phyloP scores from a whole-genome alignment of 2,329 filamentous ascomycete genomes.

The Pseudophaeomoniella oleicola region DNA sequence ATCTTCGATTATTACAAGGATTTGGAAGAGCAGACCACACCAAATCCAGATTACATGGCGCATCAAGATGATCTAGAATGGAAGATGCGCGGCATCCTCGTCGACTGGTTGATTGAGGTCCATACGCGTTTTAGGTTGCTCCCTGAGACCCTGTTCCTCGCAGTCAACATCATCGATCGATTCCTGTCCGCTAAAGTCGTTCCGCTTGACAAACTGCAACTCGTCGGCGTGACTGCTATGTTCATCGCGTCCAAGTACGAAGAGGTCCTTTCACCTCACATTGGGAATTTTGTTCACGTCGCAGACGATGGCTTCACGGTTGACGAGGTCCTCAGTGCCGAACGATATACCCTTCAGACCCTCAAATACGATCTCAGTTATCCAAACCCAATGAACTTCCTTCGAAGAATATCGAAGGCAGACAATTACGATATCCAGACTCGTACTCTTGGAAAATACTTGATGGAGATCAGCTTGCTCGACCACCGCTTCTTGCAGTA shows the following conservation, averaged over 20 bases:
- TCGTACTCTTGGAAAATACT: slow-evolving; percentile 90
- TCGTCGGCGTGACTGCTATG: slow-evolving; percentile 97
- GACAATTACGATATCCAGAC: slow-evolving; percentile 99
- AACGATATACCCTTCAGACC: slow-evolving; percentile 80
- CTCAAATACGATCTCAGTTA: slow-evolving; percentile 97
- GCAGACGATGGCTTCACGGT: slow-evolving; percentile 94
- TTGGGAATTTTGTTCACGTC: slow-evolving; percentile 92
- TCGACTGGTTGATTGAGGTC: slow-evolving; percentile 97
- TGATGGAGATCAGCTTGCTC: slow-evolving; percentile 91
- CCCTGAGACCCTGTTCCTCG: slow-evolving; percentile 89
- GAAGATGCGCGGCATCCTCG: slow-evolving; percentile 94
- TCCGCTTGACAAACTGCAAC: slow-evolving; percentile 85
- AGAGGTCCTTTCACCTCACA: slow-evolving; percentile 91
- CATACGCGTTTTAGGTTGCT: slow-evolving; percentile 93
- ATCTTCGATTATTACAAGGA: slow-evolving; percentile 93
- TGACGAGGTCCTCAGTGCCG: slow-evolving; percentile 89
- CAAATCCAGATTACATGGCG: slow-evolving; percentile 89
- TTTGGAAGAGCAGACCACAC: slow-evolving; percentile 65
- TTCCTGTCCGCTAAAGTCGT: slow-evolving; percentile 94
- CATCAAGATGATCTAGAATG: slow-evolving; percentile 91
- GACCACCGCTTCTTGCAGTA: slow-evolving; percentile 89
- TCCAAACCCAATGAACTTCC: slow-evolving; percentile 99
- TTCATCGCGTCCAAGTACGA: slow-evolving; percentile 99
- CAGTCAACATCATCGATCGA: slow-evolving; percentile 96
- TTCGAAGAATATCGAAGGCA: slow-evolving; percentile 95